Percentiles rank a stretch among this genome's conserved stretches.
phyloP scores from a whole-genome alignment of 352 stramenopile species.

The Phytopythium helicoides region DNA sequence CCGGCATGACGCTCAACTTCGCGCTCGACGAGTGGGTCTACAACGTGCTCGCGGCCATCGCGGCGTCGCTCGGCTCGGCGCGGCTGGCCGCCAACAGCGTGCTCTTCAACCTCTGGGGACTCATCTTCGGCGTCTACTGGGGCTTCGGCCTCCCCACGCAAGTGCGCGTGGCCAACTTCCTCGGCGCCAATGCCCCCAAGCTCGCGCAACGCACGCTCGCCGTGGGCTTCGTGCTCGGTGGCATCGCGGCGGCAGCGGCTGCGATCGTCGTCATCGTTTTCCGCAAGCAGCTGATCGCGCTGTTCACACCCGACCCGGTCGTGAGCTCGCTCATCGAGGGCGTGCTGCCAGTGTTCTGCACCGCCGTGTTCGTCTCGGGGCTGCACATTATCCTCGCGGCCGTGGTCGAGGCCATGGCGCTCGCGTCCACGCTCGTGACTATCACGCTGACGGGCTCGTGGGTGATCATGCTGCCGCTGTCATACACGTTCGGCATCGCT shows the following conservation, averaged over 20 bases:
- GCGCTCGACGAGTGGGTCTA: constrained; percentile 82
- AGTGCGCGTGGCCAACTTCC: constrained; percentile 72
- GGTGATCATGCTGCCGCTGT: constrained; percentile 63
- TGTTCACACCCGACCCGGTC: constrained; percentile 67
- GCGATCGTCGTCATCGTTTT: constrained; percentile 50
- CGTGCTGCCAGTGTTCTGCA: constrained; percentile 67
- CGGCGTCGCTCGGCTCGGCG: constrained; percentile 52
- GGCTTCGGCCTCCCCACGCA: constrained; percentile 78
- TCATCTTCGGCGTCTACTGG: constrained; percentile 85
- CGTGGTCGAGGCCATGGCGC: constrained; percentile 78
- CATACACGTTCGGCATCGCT: constrained; percentile 57
- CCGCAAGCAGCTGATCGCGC: constrained; percentile 38
- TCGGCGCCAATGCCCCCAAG: constrained; percentile 60
- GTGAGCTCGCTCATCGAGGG: constrained; percentile 48
- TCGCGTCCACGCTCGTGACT: constrained; percentile 62
- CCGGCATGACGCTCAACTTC: constrained; percentile 78
- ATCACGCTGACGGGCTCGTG: constrained; percentile 72
- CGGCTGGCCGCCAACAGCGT: constrained; percentile 80
- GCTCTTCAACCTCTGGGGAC: constrained; percentile 78
- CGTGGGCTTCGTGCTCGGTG: constrained; percentile 67
- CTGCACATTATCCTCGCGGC: constrained; percentile 76
- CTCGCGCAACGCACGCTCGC: constrained; percentile 52
- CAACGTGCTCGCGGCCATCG: constrained; percentile 71
- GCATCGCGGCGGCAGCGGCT: constrained; percentile 47
- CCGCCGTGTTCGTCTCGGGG: constrained; percentile 69